Base-by-base conservation (phyloP, 163 green algal genomes). In the Chlorella variabilis region DNA sequence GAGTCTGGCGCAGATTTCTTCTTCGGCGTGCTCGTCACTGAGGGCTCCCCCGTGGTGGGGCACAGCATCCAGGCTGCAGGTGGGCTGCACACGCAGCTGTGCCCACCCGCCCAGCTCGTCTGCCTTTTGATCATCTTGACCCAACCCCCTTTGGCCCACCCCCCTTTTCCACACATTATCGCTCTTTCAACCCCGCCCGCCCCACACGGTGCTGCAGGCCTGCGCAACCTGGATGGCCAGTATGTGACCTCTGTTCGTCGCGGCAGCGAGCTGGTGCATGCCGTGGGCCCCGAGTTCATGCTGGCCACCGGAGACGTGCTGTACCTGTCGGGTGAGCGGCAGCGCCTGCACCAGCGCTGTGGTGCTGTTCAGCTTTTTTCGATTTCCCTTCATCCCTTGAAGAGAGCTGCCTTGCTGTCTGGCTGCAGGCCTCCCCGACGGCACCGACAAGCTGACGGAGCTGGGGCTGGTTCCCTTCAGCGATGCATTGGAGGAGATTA, bases 191-290 rank as follows among this genome's bases (percentile, higher is more conserved):
- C 36, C 20, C n/a, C 17, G 13, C 3, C 25, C n/a, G n/a, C n/a
- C n/a, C n/a, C n/a, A n/a, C n/a, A n/a, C n/a, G n/a, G n/a, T n/a
- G n/a, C n/a, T n/a, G 78, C 87, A 49, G 86, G 82, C 33, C 78
- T 91, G 66, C 79, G 87, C 58, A 71, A 81, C 69, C 54, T 87
- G 23, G 71, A 81, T n/a, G 83, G 83, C 17, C 67, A 82, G 41
- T 87, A 73, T n/a, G 45, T 87, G 29, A 65, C 58, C 1, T 80
- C 83, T n/a, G 83, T 87, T 4, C 56, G 83, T 21, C 68, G 77
- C 31, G 58, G 23, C 59, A 36, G 18, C 68, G 58, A 84, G 48
- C 38, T 87, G 27, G 36, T 82, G 34, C 83, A 87, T 54, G 83
- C 83, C 36, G 83, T 87, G 15, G 68, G 83, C 7, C 58, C 65